Evolutionary conservation across 345 rosid species (phyloP).

Genomic region (Kandelia obovata): DNA sequence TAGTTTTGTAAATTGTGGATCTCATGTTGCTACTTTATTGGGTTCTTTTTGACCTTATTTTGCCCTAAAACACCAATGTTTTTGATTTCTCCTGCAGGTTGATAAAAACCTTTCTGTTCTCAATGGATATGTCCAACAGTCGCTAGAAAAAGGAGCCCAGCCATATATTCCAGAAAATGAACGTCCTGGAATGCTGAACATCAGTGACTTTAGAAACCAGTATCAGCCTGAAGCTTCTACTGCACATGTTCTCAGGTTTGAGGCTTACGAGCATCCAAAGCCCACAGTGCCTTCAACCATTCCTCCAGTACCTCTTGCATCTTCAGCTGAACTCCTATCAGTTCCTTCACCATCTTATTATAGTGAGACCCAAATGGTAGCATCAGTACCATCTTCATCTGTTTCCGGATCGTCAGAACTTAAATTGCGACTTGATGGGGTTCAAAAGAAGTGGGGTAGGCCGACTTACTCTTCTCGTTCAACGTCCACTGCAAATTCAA

Average conservation of each 20-base stretch:
- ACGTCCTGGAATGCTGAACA: constrained; percentile 50
- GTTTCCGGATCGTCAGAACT: constrained; percentile 56
- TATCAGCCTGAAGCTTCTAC: constrained; percentile 55
- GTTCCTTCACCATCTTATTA: constrained; percentile 63
- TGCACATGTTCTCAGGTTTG: constrained; percentile 77
- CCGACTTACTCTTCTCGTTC: constrained; percentile 53
- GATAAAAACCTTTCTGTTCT: constrained; percentile 82
- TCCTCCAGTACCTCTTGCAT: constrained; percentile 39
- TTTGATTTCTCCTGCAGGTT: constrained; percentile 47
- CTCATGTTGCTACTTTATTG: background rate
- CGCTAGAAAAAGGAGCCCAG: constrained; percentile 75
- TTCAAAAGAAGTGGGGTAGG: constrained; percentile 91
- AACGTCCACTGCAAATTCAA: constrained; percentile 45
- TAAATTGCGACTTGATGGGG: constrained; percentile 90
- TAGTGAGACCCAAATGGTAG: constrained; percentile 46
- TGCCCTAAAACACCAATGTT: background rate
- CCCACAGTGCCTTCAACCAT: constrained; percentile 41
- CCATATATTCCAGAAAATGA: constrained; percentile 79
- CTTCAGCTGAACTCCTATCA: constrained; percentile 66
- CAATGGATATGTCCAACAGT: constrained; percentile 56
- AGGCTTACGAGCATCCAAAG: constrained; percentile 93
- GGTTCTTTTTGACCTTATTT: background rate
- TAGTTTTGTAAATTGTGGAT: background rate
- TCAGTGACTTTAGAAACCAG: constrained; percentile 51
- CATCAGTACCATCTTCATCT: constrained; percentile 42